These are phyloP conservation scores for Nakataea oryzae DNA, from an alignment of 2,329 filamentous ascomycete species.

Conservation along the genomic window DNA sequence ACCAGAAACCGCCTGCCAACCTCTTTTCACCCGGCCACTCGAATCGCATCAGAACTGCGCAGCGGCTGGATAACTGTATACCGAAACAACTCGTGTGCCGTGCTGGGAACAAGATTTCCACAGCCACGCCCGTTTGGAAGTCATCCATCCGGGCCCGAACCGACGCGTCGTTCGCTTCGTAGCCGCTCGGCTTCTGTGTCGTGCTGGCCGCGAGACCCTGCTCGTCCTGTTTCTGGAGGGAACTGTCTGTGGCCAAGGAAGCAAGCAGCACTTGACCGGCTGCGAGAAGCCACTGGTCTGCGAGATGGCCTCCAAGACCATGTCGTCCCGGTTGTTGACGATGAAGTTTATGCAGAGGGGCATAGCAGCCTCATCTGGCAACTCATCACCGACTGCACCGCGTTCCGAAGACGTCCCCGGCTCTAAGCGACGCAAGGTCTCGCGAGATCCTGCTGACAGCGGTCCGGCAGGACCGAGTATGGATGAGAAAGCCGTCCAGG, in stretches of 20 bases:
- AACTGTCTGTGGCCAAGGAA: not conserved
- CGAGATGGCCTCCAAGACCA: conserved; percentile 16
- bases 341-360: conserved; percentile 99
- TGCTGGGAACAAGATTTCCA: not conserved
- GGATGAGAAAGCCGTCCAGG: conserved; percentile 50
- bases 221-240: not conserved
- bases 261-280: not conserved
- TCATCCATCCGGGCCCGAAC: not conserved
- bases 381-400: conserved; percentile 30
- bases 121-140: not conserved
- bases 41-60: not conserved
- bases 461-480: conserved; percentile 28
- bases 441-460: conserved; percentile 23
- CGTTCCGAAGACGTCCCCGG: conserved; percentile 36
- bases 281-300: not conserved
- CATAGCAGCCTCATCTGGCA: conserved; percentile 45
- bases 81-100: not conserved
- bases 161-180: not conserved
- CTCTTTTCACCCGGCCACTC: too few relatives aligned
- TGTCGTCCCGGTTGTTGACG: conserved; percentile 80
- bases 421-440: conserved; percentile 53
- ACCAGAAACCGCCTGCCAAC: not conserved
- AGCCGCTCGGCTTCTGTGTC: too few relatives aligned
- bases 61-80: not conserved
- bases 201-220: not conserved